Percentiles rank a stretch among this genome's conserved stretches.
These are phyloP conservation scores for Urostyla sp. DNA, from an alignment of 73 alveolate species.

Conservation along the genomic window DNA sequence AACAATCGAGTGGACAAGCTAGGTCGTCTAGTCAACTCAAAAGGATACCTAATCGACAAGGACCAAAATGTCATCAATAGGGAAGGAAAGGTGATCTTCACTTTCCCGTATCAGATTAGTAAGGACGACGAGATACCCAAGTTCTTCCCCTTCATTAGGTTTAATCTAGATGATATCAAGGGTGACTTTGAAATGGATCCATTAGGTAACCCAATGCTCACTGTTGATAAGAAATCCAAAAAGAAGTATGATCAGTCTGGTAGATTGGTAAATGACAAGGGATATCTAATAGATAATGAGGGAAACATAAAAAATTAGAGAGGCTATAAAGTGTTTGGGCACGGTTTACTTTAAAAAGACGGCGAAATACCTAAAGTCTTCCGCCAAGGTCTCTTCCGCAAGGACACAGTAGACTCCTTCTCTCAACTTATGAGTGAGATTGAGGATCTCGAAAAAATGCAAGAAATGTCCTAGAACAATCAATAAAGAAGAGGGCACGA, in stretches of 20 bases:
- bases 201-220: conserved; percentile 45
- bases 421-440: conserved; percentile 54
- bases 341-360: conserved; percentile 35
- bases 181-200: conserved; percentile 58
- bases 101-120: conserved; percentile 4
- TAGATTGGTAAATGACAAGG: conserved; percentile 49
- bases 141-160: conserved; percentile 59
- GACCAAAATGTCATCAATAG: conserved; percentile 56
- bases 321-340: conserved; percentile 2
- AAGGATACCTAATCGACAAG: conserved; percentile 63
- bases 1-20: conserved; percentile 56
- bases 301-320: conserved; percentile 51
- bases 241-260: no score
- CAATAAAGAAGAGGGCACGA: conserved; percentile 3
- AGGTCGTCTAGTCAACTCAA: conserved; percentile 60
- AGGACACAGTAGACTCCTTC: conserved; percentile 39
- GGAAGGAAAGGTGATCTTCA: conserved; percentile 62
- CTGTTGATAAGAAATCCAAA: conserved; percentile 21
- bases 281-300: conserved; percentile 56
- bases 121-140: conserved; percentile 63
- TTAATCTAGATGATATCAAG: conserved; percentile 44
- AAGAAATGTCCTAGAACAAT: conserved; percentile 11
- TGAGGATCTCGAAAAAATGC: conserved; percentile 39
- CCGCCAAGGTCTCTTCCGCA: conserved; percentile 48
- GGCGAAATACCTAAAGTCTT: conserved; percentile 60